Percentiles rank a stretch among this genome's conserved stretches.
These are phyloP conservation scores for Scedosporium minutisporum DNA, from an alignment of 2,329 filamentous ascomycete genomes.

Conservation along the genomic window DNA sequence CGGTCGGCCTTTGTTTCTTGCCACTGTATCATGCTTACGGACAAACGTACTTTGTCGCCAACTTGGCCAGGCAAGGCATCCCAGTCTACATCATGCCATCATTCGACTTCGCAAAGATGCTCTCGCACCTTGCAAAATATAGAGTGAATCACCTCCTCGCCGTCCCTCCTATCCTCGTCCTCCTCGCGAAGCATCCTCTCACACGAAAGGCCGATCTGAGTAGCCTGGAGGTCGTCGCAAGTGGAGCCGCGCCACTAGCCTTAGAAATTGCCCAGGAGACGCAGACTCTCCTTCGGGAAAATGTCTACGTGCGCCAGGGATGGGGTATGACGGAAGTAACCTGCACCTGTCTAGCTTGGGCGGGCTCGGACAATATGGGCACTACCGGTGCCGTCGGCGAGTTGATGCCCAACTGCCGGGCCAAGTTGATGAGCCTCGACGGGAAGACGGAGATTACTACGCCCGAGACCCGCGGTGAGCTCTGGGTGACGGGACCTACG, in stretches of 20 bases:
- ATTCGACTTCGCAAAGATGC: constrained; percentile 66
- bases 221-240: constrained; percentile 48
- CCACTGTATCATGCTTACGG: constrained; percentile 69
- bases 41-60: constrained; percentile 61
- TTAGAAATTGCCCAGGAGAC: constrained; percentile 48
- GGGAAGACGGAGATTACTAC: constrained; percentile 40
- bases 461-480: constrained; percentile 51
- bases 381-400: constrained; percentile 52
- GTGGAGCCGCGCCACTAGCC: constrained; percentile 61
- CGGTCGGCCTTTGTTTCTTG: constrained; percentile 53
- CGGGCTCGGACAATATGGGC: constrained; percentile 18
- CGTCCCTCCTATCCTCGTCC: constrained; percentile 68
- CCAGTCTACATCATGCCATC: constrained; percentile 70
- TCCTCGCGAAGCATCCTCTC: constrained; percentile 61
- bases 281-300: constrained; percentile 41
- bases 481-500: constrained; percentile 64
- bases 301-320: constrained; percentile 47
- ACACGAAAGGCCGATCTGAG: constrained; percentile 58
- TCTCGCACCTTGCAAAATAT: constrained; percentile 57
- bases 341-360: constrained; percentile 58
- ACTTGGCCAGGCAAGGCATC: constrained; percentile 42
- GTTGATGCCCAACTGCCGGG: constrained; percentile 58
- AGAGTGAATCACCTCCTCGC: constrained; percentile 56
- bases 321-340: constrained; percentile 87
- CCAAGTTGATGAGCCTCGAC: constrained; percentile 52